These are phyloP conservation scores for Penicillium sp. DNA, from an alignment of 2,329 filamentous ascomycete species.

Conservation along the genomic window DNA sequence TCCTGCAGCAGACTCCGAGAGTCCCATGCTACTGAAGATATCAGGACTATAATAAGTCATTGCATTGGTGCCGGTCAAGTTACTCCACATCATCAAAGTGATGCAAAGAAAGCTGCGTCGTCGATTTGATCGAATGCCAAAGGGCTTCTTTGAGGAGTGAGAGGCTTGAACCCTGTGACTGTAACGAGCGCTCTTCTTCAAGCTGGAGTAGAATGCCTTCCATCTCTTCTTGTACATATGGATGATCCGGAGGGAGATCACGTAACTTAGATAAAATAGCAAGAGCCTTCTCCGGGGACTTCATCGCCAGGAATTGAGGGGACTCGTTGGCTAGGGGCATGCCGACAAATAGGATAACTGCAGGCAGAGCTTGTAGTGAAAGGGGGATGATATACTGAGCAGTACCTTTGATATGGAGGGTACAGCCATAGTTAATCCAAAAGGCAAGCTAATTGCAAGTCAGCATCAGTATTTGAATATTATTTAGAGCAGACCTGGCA, in stretches of 20 bases:
- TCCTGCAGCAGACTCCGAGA: neutral
- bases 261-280: neutral
- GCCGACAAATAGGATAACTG: neutral
- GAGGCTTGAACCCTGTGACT: neutral
- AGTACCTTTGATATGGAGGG: neutral
- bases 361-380: neutral
- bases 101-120: neutral
- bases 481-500: too few species aligned
- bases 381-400: neutral
- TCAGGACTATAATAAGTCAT: conserved; percentile 1
- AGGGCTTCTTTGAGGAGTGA: neutral
- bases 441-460: neutral
- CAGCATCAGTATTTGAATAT: too few species aligned
- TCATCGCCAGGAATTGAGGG: neutral
- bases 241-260: neutral
- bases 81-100: neutral
- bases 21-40: neutral
- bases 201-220: neutral
- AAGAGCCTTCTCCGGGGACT: neutral
- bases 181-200: neutral
- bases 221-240: neutral
- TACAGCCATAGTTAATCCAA: neutral
- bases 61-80: neutral
- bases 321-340: neutral
- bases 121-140: neutral